phyloP scores from a whole-genome alignment of 2,329 filamentous ascomycete genomes.

The Xylaria sp. region DNA sequence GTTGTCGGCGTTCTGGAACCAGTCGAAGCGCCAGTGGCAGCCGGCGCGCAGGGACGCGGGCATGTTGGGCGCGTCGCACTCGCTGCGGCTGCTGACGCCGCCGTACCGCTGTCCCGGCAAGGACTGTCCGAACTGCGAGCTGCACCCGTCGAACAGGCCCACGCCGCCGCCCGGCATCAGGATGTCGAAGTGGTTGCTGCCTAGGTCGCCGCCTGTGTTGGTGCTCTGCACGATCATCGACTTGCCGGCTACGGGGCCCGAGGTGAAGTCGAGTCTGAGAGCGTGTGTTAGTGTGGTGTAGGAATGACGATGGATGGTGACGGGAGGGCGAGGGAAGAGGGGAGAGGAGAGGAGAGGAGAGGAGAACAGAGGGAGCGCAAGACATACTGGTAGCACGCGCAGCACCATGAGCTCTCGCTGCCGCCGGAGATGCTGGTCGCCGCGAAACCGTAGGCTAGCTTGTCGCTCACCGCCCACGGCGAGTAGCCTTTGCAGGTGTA shows the following conservation, averaged over 20 bases:
- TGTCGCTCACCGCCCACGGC: slow-evolving; percentile 57
- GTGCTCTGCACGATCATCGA: slow-evolving; percentile 63
- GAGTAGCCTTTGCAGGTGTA: slow-evolving; percentile 59
- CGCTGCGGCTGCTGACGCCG: slow-evolving; percentile 48
- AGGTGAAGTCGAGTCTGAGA: slow-evolving; percentile 42
- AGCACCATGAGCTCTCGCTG: slow-evolving; percentile 58
- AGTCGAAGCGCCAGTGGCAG: slow-evolving; percentile 60
- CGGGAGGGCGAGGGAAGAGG: background rate
- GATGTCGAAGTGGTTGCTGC: slow-evolving; percentile 58
- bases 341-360: background rate
- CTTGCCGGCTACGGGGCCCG: slow-evolving; percentile 55
- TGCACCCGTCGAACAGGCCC: slow-evolving; percentile 54
- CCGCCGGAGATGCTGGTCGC: slow-evolving; percentile 54
- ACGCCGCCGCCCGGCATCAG: slow-evolving; percentile 55
- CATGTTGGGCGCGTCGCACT: slow-evolving; percentile 48
- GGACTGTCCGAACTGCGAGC: slow-evolving; percentile 47
- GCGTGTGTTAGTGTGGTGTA: background rate
- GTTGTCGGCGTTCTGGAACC: slow-evolving; percentile 57
- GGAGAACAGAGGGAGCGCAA: background rate
- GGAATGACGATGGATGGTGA: background rate
- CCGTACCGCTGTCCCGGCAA: slow-evolving; percentile 52
- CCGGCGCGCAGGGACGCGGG: slow-evolving; percentile 50
- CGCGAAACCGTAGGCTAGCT: slow-evolving; percentile 61
- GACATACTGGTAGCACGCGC: slow-evolving; percentile 57
- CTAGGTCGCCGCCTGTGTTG: slow-evolving; percentile 60